Conservation (phyloP, 176 grass and related monocot species). For the Oryza longistaminata region DNA sequence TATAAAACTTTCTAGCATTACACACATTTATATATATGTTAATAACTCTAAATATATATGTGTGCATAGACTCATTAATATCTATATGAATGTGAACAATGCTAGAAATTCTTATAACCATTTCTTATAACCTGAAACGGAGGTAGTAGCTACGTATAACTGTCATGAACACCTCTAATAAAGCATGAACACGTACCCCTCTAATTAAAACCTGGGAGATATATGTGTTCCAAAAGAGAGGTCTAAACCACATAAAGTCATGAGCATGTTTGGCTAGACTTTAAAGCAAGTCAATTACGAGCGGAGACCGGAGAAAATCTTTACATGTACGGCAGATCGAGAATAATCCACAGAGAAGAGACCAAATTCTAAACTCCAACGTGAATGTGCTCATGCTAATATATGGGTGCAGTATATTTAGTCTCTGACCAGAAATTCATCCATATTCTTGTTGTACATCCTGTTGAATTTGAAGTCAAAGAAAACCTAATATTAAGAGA, state of each 20-base stretch:
- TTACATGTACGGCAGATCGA: neutral
- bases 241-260: neutral
- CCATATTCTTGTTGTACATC: neutral
- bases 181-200: neutral
- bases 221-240: neutral
- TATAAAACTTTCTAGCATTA: too few species aligned
- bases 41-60: too few species aligned
- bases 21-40: too few species aligned
- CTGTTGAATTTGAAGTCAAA: conserved; percentile 39
- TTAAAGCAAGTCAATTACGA: neutral
- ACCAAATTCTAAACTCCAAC: neutral
- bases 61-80: too few species aligned
- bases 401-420: neutral
- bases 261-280: neutral
- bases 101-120: too few species aligned
- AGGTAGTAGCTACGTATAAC: neutral
- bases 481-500: conserved; percentile 9
- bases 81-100: too few species aligned
- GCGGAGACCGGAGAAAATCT: neutral
- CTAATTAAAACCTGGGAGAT: neutral
- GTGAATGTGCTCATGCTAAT: neutral
- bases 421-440: conserved; percentile 7
- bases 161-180: neutral
- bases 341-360: neutral
- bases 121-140: too few species aligned